phyloP scores from a whole-genome alignment of 2,329 filamentous ascomycete genomes.

The Gaeumannomyces tritici region DNA sequence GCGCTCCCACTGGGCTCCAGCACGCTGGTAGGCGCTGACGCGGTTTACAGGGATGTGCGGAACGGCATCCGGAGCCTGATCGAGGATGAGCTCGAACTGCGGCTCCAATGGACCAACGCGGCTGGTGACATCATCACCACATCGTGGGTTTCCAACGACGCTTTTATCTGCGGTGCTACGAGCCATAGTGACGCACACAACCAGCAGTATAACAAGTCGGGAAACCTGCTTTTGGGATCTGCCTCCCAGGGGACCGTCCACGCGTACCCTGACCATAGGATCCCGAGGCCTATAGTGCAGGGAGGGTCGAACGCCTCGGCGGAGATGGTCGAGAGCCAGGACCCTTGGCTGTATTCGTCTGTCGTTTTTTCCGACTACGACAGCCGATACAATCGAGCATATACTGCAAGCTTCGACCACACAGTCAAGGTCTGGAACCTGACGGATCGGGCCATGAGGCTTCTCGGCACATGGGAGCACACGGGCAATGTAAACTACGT shows the following conservation, averaged over 20 bases:
- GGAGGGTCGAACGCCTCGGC: slow-evolving; percentile 44
- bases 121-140: slow-evolving; percentile 52
- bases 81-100: slow-evolving; percentile 42
- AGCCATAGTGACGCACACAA: slow-evolving; percentile 54
- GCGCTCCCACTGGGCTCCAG: slow-evolving; percentile 33
- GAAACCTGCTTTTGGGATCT: slow-evolving; percentile 50
- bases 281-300: slow-evolving; percentile 39
- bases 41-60: slow-evolving; percentile 30
- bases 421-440: slow-evolving; percentile 52
- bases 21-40: slow-evolving; percentile 9
- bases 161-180: slow-evolving; percentile 52
- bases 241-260: slow-evolving; percentile 30
- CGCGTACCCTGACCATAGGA: slow-evolving; percentile 47
- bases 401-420: slow-evolving; percentile 52
- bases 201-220: slow-evolving; percentile 57
- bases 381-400: slow-evolving; percentile 31
- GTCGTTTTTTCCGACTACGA: slow-evolving; percentile 54
- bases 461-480: slow-evolving; percentile 44
- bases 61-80: slow-evolving; percentile 31
- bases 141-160: slow-evolving; percentile 43
- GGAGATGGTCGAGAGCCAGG: slow-evolving; percentile 48
- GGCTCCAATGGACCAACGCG: slow-evolving; percentile 49
- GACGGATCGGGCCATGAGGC: slow-evolving; percentile 29
- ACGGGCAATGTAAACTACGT: slow-evolving; percentile 54
- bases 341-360: slow-evolving; percentile 55